Conservation (phyloP, 1,284 basidiomycete genomes). For the Tylopilus orsonianus region DNA sequence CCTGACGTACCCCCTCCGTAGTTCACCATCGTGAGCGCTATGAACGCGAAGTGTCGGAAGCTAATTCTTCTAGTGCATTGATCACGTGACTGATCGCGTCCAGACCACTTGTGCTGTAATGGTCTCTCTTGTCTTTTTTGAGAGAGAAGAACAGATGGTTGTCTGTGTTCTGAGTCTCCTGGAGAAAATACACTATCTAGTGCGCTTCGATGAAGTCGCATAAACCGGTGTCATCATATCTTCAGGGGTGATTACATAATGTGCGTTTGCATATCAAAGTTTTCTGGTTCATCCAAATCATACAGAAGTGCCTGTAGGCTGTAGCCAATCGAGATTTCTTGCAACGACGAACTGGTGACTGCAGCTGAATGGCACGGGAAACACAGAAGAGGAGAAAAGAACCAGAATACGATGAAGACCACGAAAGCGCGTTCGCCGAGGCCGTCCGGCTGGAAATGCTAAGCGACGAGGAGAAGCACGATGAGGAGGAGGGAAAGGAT, state of each 20-base stretch:
- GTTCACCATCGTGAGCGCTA: slow-evolving; percentile 52
- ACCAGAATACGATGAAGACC: slow-evolving; percentile 33
- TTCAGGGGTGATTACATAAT: slow-evolving; percentile 22
- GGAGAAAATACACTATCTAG: too few relatives aligned
- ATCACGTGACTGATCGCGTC: slow-evolving; percentile 22
- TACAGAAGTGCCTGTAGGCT: background rate
- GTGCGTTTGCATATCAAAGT: background rate
- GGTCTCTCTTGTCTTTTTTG: too few relatives aligned
- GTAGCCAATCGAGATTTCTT: background rate
- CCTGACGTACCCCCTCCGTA: slow-evolving; percentile 65
- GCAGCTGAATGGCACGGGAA: slow-evolving; percentile 26
- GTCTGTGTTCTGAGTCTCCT: too few relatives aligned
- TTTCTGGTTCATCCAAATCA: too few relatives aligned
- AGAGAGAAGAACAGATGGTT: too few relatives aligned
- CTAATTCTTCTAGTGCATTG: too few relatives aligned
- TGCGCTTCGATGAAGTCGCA: background rate
- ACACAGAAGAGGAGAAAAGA: slow-evolving; percentile 57
- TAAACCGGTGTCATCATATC: background rate
- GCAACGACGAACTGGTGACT: slow-evolving; percentile 32
- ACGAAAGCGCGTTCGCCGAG: slow-evolving; percentile 34
- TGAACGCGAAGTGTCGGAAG: background rate
- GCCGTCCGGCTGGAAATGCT: slow-evolving; percentile 61
- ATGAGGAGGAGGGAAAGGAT: slow-evolving; percentile 36
- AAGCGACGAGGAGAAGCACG: slow-evolving; percentile 66
- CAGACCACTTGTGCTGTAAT: background rate